A percentile compares a stretch with the other conserved stretches of the same genome.
These are phyloP conservation scores for Glycine tomentella DNA, from an alignment of 306 rosid species.

Conservation along the genomic window DNA sequence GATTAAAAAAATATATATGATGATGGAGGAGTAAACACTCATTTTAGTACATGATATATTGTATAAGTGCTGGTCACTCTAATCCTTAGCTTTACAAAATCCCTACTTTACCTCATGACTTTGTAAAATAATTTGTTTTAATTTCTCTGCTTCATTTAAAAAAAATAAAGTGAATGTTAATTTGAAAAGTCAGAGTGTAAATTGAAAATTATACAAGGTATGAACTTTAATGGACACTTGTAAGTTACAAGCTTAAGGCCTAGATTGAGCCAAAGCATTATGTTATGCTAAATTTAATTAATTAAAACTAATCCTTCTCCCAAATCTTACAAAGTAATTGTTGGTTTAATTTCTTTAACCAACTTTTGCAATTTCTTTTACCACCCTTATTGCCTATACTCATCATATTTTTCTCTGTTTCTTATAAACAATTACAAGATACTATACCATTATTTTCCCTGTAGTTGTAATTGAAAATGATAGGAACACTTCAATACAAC, in stretches of 20 bases:
- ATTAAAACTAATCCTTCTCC: neutral
- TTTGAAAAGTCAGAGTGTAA: neutral
- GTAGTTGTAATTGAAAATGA: neutral
- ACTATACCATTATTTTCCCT: slow-evolving; percentile 6
- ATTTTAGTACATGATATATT: neutral
- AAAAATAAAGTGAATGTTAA: neutral
- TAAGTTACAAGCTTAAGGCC: neutral
- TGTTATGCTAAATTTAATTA: too few species aligned
- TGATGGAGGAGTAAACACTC: neutral
- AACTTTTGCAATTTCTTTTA: neutral
- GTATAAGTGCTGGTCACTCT: neutral
- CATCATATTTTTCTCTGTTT: neutral
- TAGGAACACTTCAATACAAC: too few species aligned
- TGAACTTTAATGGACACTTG: neutral
- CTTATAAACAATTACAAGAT: slow-evolving; percentile 2
- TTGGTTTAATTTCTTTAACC: neutral
- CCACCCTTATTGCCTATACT: slow-evolving; percentile 1
- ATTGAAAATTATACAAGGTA: neutral
- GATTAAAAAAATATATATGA: neutral
- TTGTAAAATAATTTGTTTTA: neutral
- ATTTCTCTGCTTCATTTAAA: neutral
- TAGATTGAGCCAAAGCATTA: neutral
- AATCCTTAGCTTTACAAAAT: neutral
- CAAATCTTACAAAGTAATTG: neutral
- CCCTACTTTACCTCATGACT: neutral